A percentile compares a stretch with the other conserved stretches of the same genome.
phyloP scores from a whole-genome alignment of 2,329 filamentous ascomycete species.

The Monosporascus sp. region DNA sequence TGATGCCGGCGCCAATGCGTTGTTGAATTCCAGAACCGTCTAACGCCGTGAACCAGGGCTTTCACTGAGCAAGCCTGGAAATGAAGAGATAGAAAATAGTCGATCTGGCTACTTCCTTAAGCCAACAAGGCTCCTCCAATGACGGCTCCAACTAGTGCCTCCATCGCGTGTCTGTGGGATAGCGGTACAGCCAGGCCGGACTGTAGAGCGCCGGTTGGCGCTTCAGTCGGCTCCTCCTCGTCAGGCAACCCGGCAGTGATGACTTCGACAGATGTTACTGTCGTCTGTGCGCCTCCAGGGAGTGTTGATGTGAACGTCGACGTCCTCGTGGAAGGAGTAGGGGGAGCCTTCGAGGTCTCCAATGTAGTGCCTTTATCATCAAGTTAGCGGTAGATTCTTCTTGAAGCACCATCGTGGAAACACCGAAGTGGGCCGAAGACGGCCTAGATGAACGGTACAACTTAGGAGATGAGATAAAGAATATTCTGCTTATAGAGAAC shows the following conservation, averaged over 20 bases:
- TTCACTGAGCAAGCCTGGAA: too few species aligned
- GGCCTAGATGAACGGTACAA: too few species aligned
- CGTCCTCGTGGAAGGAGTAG: conserved; percentile 11
- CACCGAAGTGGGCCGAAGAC: too few species aligned
- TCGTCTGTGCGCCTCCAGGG: conserved; percentile 23
- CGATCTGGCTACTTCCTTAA: conserved; percentile 2
- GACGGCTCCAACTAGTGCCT: conserved; percentile 19
- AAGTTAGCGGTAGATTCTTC: background rate
- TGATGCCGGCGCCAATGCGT: too few species aligned
- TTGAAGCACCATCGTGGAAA: too few species aligned
- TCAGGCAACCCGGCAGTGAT: conserved; percentile 15
- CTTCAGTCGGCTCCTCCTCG: conserved; percentile 11
- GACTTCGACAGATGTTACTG: conserved; percentile 24
- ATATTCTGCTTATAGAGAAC: too few species aligned
- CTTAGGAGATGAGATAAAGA: too few species aligned
- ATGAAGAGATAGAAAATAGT: background rate
- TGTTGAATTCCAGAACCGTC: too few species aligned
- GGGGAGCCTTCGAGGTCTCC: background rate
- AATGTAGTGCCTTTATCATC: background rate
- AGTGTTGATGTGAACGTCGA: conserved; percentile 26
- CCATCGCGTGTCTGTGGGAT: conserved; percentile 9
- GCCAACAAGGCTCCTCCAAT: conserved; percentile 19
- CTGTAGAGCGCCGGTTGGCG: conserved; percentile 19
- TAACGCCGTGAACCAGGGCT: too few species aligned
- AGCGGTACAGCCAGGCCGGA: conserved; percentile 14